These are phyloP conservation scores for Cajanus cajan DNA, from an alignment of 306 rosid species.

Conservation along the genomic window DNA sequence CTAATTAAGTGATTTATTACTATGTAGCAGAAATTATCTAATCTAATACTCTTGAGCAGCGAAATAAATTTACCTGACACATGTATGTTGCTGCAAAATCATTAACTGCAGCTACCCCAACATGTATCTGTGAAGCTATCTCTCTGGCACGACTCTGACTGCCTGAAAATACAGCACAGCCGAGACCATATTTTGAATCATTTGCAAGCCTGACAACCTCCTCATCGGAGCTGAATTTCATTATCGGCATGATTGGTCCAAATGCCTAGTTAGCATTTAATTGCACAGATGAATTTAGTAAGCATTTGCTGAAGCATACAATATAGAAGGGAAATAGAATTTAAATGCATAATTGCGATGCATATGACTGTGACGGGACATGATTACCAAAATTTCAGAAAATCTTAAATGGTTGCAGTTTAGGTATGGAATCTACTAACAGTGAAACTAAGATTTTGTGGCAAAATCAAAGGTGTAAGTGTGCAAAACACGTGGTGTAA, in stretches of 20 bases:
- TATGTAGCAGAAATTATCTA: neutral
- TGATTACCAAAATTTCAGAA: slow-evolving; percentile 8
- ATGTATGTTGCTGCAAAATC: slow-evolving; percentile 81
- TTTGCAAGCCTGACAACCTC: slow-evolving; percentile 80
- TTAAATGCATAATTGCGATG: neutral
- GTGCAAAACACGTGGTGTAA: neutral
- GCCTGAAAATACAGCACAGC: slow-evolving; percentile 88
- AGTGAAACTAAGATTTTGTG: neutral
- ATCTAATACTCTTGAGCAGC: neutral
- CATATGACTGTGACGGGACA: neutral
- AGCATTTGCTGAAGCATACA: slow-evolving; percentile 1
- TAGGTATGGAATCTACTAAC: neutral
- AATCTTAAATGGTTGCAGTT: neutral
- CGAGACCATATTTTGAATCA: slow-evolving; percentile 87
- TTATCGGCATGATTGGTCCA: slow-evolving; percentile 90
- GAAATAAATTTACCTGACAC: slow-evolving; percentile 67
- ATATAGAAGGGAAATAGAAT: neutral
- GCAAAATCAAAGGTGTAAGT: neutral
- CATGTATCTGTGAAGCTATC: slow-evolving; percentile 73
- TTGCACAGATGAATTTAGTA: slow-evolving; percentile 22
- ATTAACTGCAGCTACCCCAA: slow-evolving; percentile 79
- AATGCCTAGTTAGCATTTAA: slow-evolving; percentile 57
- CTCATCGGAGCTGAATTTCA: slow-evolving; percentile 85
- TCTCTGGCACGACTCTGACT: slow-evolving; percentile 69
- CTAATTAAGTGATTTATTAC: neutral